phyloP scores from a whole-genome alignment of 768 basidiomycete species.

The Hortiboletus flavorubellus region DNA sequence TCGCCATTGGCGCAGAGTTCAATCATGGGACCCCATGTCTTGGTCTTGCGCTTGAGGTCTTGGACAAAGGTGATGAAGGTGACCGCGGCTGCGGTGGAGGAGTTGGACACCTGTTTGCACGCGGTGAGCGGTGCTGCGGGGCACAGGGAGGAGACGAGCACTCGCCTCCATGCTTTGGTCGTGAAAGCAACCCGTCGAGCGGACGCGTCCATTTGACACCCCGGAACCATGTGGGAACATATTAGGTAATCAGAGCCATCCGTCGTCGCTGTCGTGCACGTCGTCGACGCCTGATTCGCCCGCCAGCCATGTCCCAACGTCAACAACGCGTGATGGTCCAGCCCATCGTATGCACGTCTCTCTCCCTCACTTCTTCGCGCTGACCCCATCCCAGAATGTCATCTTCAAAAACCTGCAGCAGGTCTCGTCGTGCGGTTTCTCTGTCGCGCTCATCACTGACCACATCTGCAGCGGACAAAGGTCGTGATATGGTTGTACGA shows the following conservation, averaged over 20 bases:
- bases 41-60: conserved; percentile 95
- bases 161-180: conserved; percentile 31
- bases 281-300: conserved; percentile 10
- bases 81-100: conserved; percentile 96
- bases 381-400: conserved; percentile 62
- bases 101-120: conserved; percentile 58
- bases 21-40: conserved; percentile 95
- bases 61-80: conserved; percentile 99
- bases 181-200: conserved; percentile 9
- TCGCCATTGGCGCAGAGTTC: conserved; percentile 93
- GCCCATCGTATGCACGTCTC: conserved; percentile 77
- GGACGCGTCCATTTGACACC: conserved; percentile 18
- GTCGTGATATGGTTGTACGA: conserved; percentile 96
- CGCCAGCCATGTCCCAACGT: conserved; percentile 76
- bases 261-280: conserved; percentile 2
- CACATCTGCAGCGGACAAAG: conserved; percentile 60
- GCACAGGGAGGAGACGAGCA: background rate
- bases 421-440: conserved; percentile 35
- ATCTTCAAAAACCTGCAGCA: conserved; percentile 98
- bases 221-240: conserved; percentile 16
- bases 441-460: conserved; percentile 10
- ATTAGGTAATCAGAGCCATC: conserved; percentile 18
- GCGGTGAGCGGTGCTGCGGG: conserved; percentile 6
- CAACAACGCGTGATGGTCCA: conserved; percentile 99
- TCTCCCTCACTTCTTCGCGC: background rate